Conservation (phyloP, 2,329 filamentous ascomycete genomes). For the Didymella glomerata region DNA sequence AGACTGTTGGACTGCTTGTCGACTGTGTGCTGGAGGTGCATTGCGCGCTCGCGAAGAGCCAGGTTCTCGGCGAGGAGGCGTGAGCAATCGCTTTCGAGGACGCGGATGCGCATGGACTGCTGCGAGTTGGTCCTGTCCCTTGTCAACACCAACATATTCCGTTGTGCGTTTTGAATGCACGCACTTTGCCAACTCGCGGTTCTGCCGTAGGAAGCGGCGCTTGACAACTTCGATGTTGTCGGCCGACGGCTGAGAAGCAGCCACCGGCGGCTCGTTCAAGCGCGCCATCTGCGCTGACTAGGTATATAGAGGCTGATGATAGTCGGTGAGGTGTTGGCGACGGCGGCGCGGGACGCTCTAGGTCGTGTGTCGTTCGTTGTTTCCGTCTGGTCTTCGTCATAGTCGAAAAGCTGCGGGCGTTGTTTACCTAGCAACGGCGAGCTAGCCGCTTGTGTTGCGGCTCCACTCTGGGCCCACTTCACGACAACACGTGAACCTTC, state of each 20-base stretch:
- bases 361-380: slow-evolving; percentile 40
- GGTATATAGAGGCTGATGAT: slow-evolving; percentile 48
- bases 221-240: slow-evolving; percentile 75
- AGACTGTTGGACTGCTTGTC: slow-evolving; percentile 67
- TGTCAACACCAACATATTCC: slow-evolving; percentile 16
- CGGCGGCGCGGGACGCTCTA: slow-evolving; percentile 23
- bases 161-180: background rate
- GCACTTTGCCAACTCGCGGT: slow-evolving; percentile 77
- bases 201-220: slow-evolving; percentile 81
- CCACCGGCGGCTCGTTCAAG: slow-evolving; percentile 74
- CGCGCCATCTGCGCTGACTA: slow-evolving; percentile 72
- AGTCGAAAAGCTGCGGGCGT: slow-evolving; percentile 35
- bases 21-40: slow-evolving; percentile 73
- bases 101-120: slow-evolving; percentile 79
- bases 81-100: slow-evolving; percentile 77
- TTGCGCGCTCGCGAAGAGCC: slow-evolving; percentile 72
- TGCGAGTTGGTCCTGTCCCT: slow-evolving; percentile 72
- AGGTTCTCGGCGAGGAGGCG: slow-evolving; percentile 82
- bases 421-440: slow-evolving; percentile 49
- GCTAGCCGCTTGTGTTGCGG: slow-evolving; percentile 20
- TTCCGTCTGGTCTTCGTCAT: slow-evolving; percentile 39
- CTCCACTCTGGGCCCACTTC: slow-evolving; percentile 15
- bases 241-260: slow-evolving; percentile 56
- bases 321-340: slow-evolving; percentile 24
- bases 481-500: slow-evolving; percentile 30